A percentile compares a stretch with the other conserved stretches of the same genome.
Evolutionary conservation across 164 flowering plant species (phyloP).

Genomic region (Piper betle): DNA sequence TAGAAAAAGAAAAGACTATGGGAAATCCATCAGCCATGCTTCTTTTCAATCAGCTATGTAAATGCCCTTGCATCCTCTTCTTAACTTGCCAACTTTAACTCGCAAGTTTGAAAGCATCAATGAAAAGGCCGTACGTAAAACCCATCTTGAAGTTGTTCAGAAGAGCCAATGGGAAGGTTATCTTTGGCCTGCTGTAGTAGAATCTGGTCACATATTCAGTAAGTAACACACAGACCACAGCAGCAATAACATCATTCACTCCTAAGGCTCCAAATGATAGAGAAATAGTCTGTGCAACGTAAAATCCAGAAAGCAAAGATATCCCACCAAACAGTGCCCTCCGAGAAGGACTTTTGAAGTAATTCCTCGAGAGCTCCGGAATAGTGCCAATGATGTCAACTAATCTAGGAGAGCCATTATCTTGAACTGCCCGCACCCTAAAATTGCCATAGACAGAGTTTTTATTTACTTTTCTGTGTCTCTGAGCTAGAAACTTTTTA

Average conservation of each 20-base stretch:
- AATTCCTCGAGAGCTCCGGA: conserved; percentile 63
- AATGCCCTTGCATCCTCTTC: too few species aligned
- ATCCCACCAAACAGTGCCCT: conserved; percentile 89
- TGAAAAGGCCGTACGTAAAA: conserved; percentile 89
- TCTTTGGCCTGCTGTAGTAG: conserved; percentile 75
- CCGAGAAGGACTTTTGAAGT: conserved; percentile 68
- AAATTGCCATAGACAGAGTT: conserved; percentile 14
- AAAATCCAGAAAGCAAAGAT: conserved; percentile 79
- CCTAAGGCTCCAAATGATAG: conserved; percentile 92
- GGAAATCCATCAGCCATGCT: too few species aligned
- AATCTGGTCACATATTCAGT: conserved; percentile 86
- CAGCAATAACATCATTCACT: conserved; percentile 91
- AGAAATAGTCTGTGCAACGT: conserved; percentile 91
- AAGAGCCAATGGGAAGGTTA: conserved; percentile 86
- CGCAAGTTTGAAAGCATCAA: conserved; percentile 92
- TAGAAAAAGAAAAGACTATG: too few species aligned
- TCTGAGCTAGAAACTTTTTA: conserved; percentile 11
- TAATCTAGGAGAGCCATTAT: conserved; percentile 55
- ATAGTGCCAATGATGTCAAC: conserved; percentile 60
- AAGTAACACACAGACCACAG: conserved; percentile 76
- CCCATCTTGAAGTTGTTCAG: conserved; percentile 96
- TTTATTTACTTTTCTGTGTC: conserved; percentile 6
- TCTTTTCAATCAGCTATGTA: too few species aligned
- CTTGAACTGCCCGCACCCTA: conserved; percentile 53
- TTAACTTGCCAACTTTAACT: conserved; percentile 38